These are phyloP conservation scores for Coemansia umbellata DNA, from an alignment of 192 early-diverging fungal genomes.

Conservation along the genomic window DNA sequence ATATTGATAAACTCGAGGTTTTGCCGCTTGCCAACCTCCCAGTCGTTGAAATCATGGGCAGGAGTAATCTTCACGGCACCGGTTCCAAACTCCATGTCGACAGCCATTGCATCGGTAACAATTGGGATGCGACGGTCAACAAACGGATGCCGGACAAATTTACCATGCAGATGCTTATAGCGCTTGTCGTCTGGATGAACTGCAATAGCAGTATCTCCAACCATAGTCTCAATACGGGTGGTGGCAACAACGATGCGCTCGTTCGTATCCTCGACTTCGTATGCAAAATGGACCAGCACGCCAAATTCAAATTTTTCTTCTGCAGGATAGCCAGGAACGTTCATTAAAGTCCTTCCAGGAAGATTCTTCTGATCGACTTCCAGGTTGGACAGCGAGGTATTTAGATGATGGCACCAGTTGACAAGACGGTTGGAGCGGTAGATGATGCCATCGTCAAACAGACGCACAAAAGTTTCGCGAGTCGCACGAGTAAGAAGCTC, in stretches of 20 bases:
- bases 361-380: constrained; percentile 94
- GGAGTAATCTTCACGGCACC: constrained; percentile 99
- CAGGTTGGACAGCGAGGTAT: constrained; percentile 94
- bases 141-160: constrained; percentile 93
- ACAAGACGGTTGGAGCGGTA: constrained; percentile 95
- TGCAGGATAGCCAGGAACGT: constrained; percentile 87
- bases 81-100: constrained; percentile 92
- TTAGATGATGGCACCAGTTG: constrained; percentile 96
- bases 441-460: constrained; percentile 94
- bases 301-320: constrained; percentile 99
- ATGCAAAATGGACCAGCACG: constrained; percentile 92
- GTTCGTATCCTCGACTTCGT: constrained; percentile 78
- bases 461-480: constrained; percentile 86
- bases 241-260: constrained; percentile 95
- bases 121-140: constrained; percentile 86
- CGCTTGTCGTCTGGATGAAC: constrained; percentile 90
- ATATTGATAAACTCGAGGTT: constrained; percentile 95
- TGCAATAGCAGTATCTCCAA: constrained; percentile 96
- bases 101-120: constrained; percentile 77
- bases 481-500: constrained; percentile 78
- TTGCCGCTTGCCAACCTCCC: constrained; percentile 91
- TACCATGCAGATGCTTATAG: constrained; percentile 94
- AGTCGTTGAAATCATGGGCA: constrained; percentile 97
- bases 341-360: constrained; percentile 76
- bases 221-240: constrained; percentile 99